Conservation (phyloP, 2,329 filamentous ascomycete species). For the Aspergillus sp. region DNA sequence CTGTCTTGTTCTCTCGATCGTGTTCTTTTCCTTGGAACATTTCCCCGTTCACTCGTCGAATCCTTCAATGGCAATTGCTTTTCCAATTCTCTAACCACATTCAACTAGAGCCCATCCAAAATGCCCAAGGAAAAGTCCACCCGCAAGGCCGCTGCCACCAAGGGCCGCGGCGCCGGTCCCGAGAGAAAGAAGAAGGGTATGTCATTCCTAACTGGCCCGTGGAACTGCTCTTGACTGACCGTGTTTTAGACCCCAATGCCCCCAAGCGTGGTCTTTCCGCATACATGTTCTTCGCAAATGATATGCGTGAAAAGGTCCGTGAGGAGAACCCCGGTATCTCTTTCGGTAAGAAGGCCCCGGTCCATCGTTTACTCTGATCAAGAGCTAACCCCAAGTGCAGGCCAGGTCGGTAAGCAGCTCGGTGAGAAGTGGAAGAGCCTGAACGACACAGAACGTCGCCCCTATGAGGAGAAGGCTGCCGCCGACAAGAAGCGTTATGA, state of each 20-base stretch:
- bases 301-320: constrained; percentile 96
- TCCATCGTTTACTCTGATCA: too few relatives aligned
- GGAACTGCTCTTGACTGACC: constrained; percentile 11
- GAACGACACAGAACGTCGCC: constrained; percentile 83
- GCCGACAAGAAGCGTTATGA: constrained; percentile 99
- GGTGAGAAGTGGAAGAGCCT: constrained; percentile 99
- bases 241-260: constrained; percentile 78
- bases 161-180: constrained; percentile 21
- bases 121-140: constrained; percentile 68
- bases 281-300: constrained; percentile 99
- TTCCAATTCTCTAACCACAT: constrained; percentile 6
- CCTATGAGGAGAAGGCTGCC: constrained; percentile 95
- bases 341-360: constrained; percentile 62
- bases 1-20: constrained; percentile 8
- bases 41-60: neutral
- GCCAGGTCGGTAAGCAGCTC: constrained; percentile 95
- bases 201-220: constrained; percentile 15
- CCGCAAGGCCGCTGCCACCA: constrained; percentile 56
- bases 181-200: constrained; percentile 71
- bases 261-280: constrained; percentile 99
- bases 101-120: constrained; percentile 26
- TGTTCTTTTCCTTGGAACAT: constrained; percentile 1
- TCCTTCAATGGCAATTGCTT: neutral
- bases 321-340: constrained; percentile 97
- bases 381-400: constrained; percentile 38